These are phyloP conservation scores for Xylariaceae sp. DNA, from an alignment of 2,329 filamentous ascomycete species.

Conservation along the genomic window DNA sequence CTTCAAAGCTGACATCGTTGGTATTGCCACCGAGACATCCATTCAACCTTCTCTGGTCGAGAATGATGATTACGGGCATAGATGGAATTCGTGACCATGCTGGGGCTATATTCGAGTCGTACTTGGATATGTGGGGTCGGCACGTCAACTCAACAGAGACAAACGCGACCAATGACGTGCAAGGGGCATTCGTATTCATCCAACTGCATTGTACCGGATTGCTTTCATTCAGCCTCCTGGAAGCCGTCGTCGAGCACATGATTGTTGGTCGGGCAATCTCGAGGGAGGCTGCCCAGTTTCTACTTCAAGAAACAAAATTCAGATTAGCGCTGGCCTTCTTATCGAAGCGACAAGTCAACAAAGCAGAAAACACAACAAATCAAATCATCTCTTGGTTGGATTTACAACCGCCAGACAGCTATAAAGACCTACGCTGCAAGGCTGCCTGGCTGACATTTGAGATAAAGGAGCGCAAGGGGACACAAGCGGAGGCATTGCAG, in stretches of 20 bases:
- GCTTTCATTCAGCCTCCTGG: slow-evolving; percentile 28
- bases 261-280: slow-evolving; percentile 19
- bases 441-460: slow-evolving; percentile 32
- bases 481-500: slow-evolving; percentile 24
- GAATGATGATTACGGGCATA: slow-evolving; percentile 32
- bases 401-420: slow-evolving; percentile 10
- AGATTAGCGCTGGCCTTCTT: slow-evolving; percentile 28
- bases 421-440: slow-evolving; percentile 30
- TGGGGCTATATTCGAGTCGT: slow-evolving; percentile 31
- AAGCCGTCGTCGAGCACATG: slow-evolving; percentile 26
- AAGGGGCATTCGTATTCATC: slow-evolving; percentile 35
- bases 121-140: slow-evolving; percentile 30
- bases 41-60: slow-evolving; percentile 34
- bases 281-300: slow-evolving; percentile 24
- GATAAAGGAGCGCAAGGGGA: slow-evolving; percentile 27
- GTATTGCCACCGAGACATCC: slow-evolving; percentile 31
- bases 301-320: slow-evolving; percentile 33
- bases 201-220: slow-evolving; percentile 34
- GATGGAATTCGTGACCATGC: slow-evolving; percentile 29
- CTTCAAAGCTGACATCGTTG: slow-evolving; percentile 30
- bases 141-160: slow-evolving; percentile 24
- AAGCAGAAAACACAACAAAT: slow-evolving; percentile 22
- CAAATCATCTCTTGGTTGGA: slow-evolving; percentile 32
- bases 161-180: slow-evolving; percentile 26
- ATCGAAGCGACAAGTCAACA: slow-evolving; percentile 22